Evolutionary conservation across 2,329 filamentous ascomycete species (phyloP), one percentile per base, ranked within the genome.

Genomic region (Mycocentrospora acerina): DNA sequence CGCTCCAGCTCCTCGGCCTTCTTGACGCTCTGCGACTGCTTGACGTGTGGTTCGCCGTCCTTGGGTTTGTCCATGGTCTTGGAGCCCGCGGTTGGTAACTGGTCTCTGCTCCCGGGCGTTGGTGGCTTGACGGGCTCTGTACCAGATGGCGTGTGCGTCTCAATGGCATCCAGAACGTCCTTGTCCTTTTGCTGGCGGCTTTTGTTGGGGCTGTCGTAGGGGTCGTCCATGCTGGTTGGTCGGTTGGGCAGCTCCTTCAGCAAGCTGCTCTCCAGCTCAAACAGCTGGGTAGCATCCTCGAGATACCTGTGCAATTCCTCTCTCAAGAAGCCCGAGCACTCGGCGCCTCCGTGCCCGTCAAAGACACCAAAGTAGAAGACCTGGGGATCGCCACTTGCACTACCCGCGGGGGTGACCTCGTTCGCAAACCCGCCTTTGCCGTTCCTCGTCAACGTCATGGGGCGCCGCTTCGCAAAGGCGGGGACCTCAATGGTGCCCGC

Each of bases 331-430:
- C 85, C 83, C 43, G 89, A 90, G 67, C 93, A 97, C 64, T 95
- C 87, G 14, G 75, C 79, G 14, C 93, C 93, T 8, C 93, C 93
- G 70, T 98, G 93, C 3, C 93, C 93, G 67, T 98, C 93, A 60
- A 97, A 98, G 1, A 97, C 83, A 1, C 81, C 90, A 75, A 96
- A 98, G 68, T 97, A 98, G 68, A 98, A 98, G 24, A 97, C 85
- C 64, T 97, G 91, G 1, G 91, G 91, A 61, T 97, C 91, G 2
- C 91, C 91, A 47, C 81, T 86, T 2, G 86, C 81, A 49, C 84
- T 86, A 41, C 88, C 86, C 5, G 88, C 88, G 8, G 76, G 81
- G 16, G 79, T 88, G 33, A 79, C 82, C 67, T 82, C 82, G 46
- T 74, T 79, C 16, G 48, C 50, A 32, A 53, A 42, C 10, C 35